These are phyloP conservation scores for Neofusicoccum cordaticola DNA, from an alignment of 2,329 filamentous ascomycete species.

Conservation along the genomic window DNA sequence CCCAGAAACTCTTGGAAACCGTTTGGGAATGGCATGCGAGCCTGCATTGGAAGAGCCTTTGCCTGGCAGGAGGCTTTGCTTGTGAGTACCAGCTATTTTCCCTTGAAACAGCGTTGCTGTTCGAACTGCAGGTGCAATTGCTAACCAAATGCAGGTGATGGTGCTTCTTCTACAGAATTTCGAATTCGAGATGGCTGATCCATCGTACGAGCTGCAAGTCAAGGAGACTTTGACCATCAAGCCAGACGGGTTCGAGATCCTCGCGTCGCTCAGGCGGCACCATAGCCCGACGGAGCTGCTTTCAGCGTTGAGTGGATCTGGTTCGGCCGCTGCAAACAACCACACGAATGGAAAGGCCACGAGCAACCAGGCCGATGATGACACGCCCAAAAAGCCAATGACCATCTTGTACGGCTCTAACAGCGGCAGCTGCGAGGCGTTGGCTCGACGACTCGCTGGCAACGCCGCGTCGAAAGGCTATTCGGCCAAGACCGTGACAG, in stretches of 20 bases:
- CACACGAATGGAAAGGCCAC: conserved; percentile 8
- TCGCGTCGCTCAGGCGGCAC: conserved; percentile 32
- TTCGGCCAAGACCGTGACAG: conserved; percentile 32
- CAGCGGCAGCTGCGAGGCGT: conserved; percentile 41
- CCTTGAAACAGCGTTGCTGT: no score
- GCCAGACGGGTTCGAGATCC: conserved; percentile 41
- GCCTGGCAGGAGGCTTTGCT: conserved; percentile 55
- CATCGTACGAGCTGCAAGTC: conserved; percentile 43
- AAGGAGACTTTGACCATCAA: conserved; percentile 48
- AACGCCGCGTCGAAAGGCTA: conserved; percentile 38
- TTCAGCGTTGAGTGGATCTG: conserved; percentile 23
- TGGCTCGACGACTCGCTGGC: conserved; percentile 37
- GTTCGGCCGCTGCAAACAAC: conserved; percentile 18
- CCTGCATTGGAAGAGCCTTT: conserved; percentile 54
- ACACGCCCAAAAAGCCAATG: conserved; percentile 19
- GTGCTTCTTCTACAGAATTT: conserved; percentile 46
- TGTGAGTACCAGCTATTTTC: no score
- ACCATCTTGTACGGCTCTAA: conserved; percentile 42
- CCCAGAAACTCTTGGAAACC: conserved; percentile 49
- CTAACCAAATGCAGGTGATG: conserved; percentile 18
- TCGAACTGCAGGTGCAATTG: no score
- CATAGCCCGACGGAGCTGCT: conserved; percentile 30
- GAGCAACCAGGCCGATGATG: not conserved
- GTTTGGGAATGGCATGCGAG: conserved; percentile 53
- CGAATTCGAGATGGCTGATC: conserved; percentile 43